Evolutionary conservation across 2,329 filamentous ascomycete species (phyloP).

Genomic region (Botrytis hyacinthi): DNA sequence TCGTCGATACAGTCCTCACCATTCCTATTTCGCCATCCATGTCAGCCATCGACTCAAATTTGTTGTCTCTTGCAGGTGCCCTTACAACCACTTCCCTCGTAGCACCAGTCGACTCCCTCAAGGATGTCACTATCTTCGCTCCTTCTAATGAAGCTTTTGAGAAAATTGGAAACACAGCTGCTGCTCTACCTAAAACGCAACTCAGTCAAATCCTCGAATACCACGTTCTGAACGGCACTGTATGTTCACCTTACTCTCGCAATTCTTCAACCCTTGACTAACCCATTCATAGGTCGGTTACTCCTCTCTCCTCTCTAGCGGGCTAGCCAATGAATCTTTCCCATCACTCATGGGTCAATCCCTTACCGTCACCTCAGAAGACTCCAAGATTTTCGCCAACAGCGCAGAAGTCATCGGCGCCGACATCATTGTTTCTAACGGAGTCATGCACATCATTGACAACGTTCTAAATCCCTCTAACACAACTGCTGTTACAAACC

Average conservation of each 20-base stretch:
- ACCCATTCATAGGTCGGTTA: constrained; percentile 35
- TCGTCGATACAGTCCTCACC: constrained; percentile 52
- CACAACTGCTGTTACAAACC: constrained; percentile 41
- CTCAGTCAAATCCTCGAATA: constrained; percentile 40
- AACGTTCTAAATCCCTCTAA: constrained; percentile 49
- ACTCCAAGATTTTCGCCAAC: constrained; percentile 43
- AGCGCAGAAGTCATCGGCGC: constrained; percentile 41
- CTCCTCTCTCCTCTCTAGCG: constrained; percentile 38
- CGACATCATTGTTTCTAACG: constrained; percentile 40
- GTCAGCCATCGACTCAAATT: constrained; percentile 41
- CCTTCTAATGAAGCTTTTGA: constrained; percentile 41
- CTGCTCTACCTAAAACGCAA: constrained; percentile 34
- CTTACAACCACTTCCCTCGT: constrained; percentile 38
- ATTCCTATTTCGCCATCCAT: constrained; percentile 45
- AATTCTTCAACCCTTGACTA: constrained; percentile 27
- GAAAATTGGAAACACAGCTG: constrained; percentile 39
- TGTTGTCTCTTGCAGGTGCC: constrained; percentile 42
- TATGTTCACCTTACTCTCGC: neutral
- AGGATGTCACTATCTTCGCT: constrained; percentile 52
- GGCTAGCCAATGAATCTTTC: constrained; percentile 29
- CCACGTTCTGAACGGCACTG: constrained; percentile 19
- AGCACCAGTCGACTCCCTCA: constrained; percentile 40
- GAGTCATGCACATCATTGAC: constrained; percentile 41
- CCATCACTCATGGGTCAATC: constrained; percentile 36
- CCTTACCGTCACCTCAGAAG: constrained; percentile 37